Base-by-base conservation (phyloP, 352 stramenopile genomes). In the Hyaloperonospora arabidopsidis region DNA sequence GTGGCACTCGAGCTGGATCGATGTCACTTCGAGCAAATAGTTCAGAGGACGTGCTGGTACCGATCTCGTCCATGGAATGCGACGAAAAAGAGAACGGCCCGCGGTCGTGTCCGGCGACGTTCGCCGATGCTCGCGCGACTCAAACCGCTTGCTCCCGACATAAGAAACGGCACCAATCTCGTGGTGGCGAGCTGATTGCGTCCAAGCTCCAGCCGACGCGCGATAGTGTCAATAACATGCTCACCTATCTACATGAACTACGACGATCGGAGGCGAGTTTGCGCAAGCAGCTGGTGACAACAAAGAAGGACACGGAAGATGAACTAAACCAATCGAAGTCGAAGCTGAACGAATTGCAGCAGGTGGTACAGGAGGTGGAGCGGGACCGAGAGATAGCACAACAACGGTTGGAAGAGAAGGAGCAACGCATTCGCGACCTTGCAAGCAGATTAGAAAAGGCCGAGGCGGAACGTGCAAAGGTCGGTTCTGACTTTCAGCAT, bases 221-320 rank as follows among this genome's bases (percentile, higher is more conserved):
- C 19, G 70, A 67, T 17, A 78, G 68, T 14, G 60, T 91, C 29
- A 80, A 86, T 43, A 84, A 65, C 38, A 45, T 91, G 11, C 84
- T 91, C 56, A 76, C 68, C 8, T 89, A 89, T 52, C 74, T 91
- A 29, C 74, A 68, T 0, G 81, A 91, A 48, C 56, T 91, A 23
- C 70, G 89, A 39, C 47, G 67, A 14, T 91, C 81, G 2, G 78
- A 87, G 51, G 67, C 76, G 12, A 79, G 52, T 49, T 39, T 87
- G 39, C 78, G 78, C 6, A 64, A 72, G n/a, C 75, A 90, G 17
- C 52, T 90, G 8, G 73, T 81, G 11, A 72, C 69, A 28, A 73
- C 63, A 2, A 73, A 72, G 21, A 68, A 80, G 50, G 57, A 77
- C 38, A 71, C 68, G 12, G 70, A 82, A 18, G 64, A 80, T 1